phyloP scores from a whole-genome alignment of 164 flowering plant genomes.

The Sedum album region DNA sequence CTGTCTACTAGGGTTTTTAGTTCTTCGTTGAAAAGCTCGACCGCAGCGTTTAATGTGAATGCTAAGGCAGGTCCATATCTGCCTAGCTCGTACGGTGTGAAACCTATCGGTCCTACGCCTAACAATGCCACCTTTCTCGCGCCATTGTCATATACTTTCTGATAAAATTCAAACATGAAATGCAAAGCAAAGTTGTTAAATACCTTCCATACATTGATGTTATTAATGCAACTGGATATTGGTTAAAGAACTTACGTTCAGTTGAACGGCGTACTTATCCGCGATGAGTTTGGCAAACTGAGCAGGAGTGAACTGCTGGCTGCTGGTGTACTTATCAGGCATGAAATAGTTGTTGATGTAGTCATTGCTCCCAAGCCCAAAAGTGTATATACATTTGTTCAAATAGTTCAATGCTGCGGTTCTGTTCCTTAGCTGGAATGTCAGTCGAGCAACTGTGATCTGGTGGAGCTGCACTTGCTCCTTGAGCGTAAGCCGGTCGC shows the following conservation, averaged over 20 bases:
- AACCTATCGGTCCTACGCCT: conserved; percentile 3
- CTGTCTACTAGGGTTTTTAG: background rate
- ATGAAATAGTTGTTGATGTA: conserved; percentile 5
- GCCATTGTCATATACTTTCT: conserved; percentile 4
- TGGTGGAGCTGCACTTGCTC: conserved; percentile 1
- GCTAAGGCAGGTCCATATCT: background rate
- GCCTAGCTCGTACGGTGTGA: background rate
- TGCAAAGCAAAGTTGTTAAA: background rate
- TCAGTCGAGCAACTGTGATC: background rate
- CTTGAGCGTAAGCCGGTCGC: background rate
- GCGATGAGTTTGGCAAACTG: background rate
- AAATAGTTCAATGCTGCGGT: background rate
- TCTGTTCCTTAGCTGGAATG: background rate
- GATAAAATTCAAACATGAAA: background rate
- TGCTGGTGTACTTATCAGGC: conserved; percentile 4
- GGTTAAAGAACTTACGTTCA: background rate
- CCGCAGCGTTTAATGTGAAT: background rate
- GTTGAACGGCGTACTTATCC: background rate
- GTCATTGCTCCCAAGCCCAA: conserved; percentile 10
- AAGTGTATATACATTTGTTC: conserved; percentile 3
- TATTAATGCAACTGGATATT: background rate
- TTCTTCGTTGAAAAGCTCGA: conserved; percentile 6
- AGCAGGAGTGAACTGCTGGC: background rate
- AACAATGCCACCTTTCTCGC: conserved; percentile 7
- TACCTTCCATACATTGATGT: background rate